Percentiles rank a stretch among this genome's conserved stretches.
Conservation (phyloP, 805 yeast species). For the Spathaspora hagerdaliae region DNA sequence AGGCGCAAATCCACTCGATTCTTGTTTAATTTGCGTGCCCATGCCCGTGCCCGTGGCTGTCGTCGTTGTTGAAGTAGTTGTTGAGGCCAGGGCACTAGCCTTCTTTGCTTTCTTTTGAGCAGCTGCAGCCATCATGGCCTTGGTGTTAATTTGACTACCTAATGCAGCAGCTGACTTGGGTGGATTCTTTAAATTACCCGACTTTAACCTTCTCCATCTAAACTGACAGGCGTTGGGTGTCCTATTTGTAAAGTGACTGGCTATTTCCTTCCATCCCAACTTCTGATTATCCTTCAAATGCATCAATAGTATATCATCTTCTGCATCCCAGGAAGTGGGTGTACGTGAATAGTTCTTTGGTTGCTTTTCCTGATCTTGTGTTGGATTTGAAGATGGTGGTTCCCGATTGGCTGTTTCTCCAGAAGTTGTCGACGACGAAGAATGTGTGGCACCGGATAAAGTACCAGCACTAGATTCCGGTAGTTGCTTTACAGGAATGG, state of each 20-base stretch:
- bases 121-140: conserved; percentile 3
- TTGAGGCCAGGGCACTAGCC: not conserved
- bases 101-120: conserved; percentile 7
- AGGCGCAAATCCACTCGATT: conserved; percentile 16
- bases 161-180: conserved; percentile 35
- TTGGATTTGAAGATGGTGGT: not conserved
- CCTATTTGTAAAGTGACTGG: conserved; percentile 39
- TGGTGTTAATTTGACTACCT: conserved; percentile 9
- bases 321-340: conserved; percentile 48
- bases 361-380: not conserved
- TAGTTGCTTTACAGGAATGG: not conserved
- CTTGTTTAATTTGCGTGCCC: conserved; percentile 2
- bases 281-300: conserved; percentile 44
- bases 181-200: conserved; percentile 41
- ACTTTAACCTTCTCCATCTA: conserved; percentile 43
- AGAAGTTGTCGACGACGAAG: not conserved
- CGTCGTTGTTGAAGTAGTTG: not conserved
- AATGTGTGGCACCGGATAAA: not conserved
- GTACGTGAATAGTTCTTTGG: conserved; percentile 31
- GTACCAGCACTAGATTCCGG: not conserved
- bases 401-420: not conserved
- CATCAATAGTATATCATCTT: conserved; percentile 42
- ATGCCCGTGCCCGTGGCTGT: not conserved
- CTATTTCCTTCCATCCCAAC: conserved; percentile 46
- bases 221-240: conserved; percentile 48